These are phyloP conservation scores for Ustilago esculenta DNA, from an alignment of 1,284 basidiomycete genomes.

Conservation along the genomic window DNA sequence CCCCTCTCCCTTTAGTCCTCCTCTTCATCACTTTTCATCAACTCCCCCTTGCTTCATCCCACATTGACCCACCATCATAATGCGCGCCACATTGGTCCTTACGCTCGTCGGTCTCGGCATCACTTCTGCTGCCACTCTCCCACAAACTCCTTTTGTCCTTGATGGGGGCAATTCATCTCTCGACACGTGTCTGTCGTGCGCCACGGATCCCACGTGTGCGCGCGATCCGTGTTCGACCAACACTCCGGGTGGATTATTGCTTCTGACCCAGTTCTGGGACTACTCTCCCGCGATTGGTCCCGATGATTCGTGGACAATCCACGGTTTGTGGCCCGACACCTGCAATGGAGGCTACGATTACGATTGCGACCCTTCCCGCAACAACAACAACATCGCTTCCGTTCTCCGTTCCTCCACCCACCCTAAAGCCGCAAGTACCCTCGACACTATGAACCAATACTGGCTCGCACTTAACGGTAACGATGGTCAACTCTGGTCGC, in stretches of 20 bases:
- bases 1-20: no score
- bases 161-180: neutral
- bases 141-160: conserved; percentile 18
- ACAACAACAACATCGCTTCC: conserved; percentile 25
- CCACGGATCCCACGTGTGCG: conserved; percentile 15
- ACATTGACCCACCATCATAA: no score
- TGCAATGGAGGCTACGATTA: conserved; percentile 40
- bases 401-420: conserved; percentile 15
- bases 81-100: neutral
- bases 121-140: conserved; percentile 1
- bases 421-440: conserved; percentile 12
- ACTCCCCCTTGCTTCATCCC: no score
- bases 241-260: conserved; percentile 48
- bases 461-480: conserved; percentile 49
- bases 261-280: conserved; percentile 54
- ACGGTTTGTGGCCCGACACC: conserved; percentile 53
- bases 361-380: conserved; percentile 39
- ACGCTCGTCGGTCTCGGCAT: neutral
- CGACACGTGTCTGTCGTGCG: conserved; percentile 32
- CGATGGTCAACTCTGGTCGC: conserved; percentile 38
- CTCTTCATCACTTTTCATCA: neutral
- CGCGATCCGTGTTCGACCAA: conserved; percentile 43
- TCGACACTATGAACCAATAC: conserved; percentile 53
- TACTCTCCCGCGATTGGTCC: conserved; percentile 48
- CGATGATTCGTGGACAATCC: conserved; percentile 46